Evolutionary conservation across 345 rosid genomes (phyloP).

Genomic region (Psidium guajava): DNA sequence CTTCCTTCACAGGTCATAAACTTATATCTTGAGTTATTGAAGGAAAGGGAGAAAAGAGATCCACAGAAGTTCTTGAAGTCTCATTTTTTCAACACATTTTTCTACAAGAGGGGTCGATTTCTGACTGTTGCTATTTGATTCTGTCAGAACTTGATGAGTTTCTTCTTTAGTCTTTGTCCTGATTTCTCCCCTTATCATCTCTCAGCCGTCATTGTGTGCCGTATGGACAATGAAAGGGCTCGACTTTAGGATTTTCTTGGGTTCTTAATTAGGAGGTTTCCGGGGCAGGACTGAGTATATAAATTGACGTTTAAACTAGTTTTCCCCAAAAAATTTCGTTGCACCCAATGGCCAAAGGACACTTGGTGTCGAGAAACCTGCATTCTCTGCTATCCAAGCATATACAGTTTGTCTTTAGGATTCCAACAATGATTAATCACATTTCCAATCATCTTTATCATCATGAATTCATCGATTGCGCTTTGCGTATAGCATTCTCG

Average conservation of each 20-base stretch:
- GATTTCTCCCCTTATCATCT: background rate
- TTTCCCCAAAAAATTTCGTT: background rate
- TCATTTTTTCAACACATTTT: conserved; percentile 89
- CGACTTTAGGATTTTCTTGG: background rate
- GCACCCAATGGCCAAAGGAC: background rate
- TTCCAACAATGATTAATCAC: background rate
- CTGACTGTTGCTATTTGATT: background rate
- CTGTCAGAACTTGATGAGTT: background rate
- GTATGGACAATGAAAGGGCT: background rate
- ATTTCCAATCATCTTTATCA: background rate
- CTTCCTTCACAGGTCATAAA: conserved; percentile 63
- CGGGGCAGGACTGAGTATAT: background rate
- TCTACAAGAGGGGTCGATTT: conserved; percentile 78
- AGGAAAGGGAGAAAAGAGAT: conserved; percentile 90
- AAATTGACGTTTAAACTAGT: background rate
- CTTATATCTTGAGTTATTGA: conserved; percentile 73
- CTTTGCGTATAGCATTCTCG: background rate
- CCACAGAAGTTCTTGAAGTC: conserved; percentile 80
- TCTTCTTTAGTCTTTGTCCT: background rate
- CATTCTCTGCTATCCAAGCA: background rate
- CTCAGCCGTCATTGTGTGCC: background rate
- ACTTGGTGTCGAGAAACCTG: background rate
- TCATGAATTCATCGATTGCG: background rate
- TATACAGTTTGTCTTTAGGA: background rate
- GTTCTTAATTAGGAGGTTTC: background rate